Base-by-base conservation (phyloP, 2,329 filamentous ascomycete genomes). In the Drechslerella dactyloides region DNA sequence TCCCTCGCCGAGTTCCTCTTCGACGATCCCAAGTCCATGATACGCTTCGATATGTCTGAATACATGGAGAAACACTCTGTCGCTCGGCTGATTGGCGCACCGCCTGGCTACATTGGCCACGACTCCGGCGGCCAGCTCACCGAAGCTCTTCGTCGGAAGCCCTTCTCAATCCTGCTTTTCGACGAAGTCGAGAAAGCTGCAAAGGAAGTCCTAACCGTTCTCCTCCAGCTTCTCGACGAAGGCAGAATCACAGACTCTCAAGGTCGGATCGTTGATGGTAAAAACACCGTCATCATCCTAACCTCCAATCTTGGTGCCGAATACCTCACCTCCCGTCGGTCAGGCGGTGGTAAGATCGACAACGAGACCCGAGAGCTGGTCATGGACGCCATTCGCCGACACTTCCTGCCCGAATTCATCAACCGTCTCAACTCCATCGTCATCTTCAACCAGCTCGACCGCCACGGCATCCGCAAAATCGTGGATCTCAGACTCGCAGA, bases 161-260 rank as follows among this genome's bases (percentile, higher is more conserved):
- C 94, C 0, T 99, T 99, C 85, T 97, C 94, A 0, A 99, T 99
- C 78, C 84, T 99, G 1, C 86, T 99, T 7, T 99, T 99, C 76
- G 94, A 99, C 77, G 94, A 99, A 81, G 91, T 97, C 15, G 94
- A 99, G 82, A 99, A 99, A 84, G 93, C 94, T 1, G 94, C 94
- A 74, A 99, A 99, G 83, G 94, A 99, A 82, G 87, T 99, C 0
- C 84, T 99, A 48, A 99, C 94, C 0, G 94, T 99, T 15, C 87
- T 99, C 40, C 86, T 99, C n/a, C 94, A 99, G 81, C 91, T 99
- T 78, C 97, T 99, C 92, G 94, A 99, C 78, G 94, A 99, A 78
- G 94, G 94, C 30, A 92, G 94, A 77, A 97, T 99, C 80, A 99
- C 94, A 13, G 94, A 99, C 78, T 94, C 94, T 53, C 96, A 97